Evolutionary conservation across 2,329 filamentous ascomycete genomes (phyloP).

Genomic region (Alternaria ethzedia): DNA sequence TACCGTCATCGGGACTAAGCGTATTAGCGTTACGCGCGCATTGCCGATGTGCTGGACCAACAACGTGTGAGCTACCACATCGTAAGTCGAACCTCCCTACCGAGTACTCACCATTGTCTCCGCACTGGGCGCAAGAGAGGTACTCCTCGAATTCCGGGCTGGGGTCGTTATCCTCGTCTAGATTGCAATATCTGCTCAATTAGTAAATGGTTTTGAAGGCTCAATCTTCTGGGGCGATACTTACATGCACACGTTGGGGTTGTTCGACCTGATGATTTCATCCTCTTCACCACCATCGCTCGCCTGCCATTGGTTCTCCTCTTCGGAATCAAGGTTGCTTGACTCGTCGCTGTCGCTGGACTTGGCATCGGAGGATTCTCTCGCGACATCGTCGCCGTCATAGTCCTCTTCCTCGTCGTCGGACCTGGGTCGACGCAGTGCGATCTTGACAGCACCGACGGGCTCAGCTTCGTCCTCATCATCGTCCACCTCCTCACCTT

Average conservation of each 20-base stretch:
- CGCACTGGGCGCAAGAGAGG: slow-evolving; percentile 77
- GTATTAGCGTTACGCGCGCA: slow-evolving; percentile 78
- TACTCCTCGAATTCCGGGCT: slow-evolving; percentile 81
- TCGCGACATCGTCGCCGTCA: slow-evolving; percentile 48
- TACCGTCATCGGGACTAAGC: slow-evolving; percentile 69
- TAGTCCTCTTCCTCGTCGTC: slow-evolving; percentile 51
- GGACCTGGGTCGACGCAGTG: slow-evolving; percentile 34
- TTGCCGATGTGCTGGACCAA: slow-evolving; percentile 80
- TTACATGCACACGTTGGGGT: slow-evolving; percentile 70
- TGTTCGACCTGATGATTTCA: slow-evolving; percentile 58
- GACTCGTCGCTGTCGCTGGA: slow-evolving; percentile 49
- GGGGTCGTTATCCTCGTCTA: slow-evolving; percentile 83
- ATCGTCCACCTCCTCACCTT: slow-evolving; percentile 57
- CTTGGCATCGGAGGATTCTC: slow-evolving; percentile 47
- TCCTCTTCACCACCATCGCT: slow-evolving; percentile 63
- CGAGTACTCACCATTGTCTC: slow-evolving; percentile 75
- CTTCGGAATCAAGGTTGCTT: slow-evolving; percentile 59
- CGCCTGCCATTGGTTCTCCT: slow-evolving; percentile 61
- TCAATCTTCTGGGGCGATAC: slow-evolving; percentile 37
- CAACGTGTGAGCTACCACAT: slow-evolving; percentile 50
- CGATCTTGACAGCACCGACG: slow-evolving; percentile 51
- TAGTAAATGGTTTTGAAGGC: slow-evolving; percentile 5
- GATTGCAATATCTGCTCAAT: slow-evolving; percentile 73
- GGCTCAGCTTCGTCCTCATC: slow-evolving; percentile 59
- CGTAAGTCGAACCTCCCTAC: slow-evolving; percentile 32